phyloP scores from a whole-genome alignment of 106 monocot species.

The Posidonia australis region DNA sequence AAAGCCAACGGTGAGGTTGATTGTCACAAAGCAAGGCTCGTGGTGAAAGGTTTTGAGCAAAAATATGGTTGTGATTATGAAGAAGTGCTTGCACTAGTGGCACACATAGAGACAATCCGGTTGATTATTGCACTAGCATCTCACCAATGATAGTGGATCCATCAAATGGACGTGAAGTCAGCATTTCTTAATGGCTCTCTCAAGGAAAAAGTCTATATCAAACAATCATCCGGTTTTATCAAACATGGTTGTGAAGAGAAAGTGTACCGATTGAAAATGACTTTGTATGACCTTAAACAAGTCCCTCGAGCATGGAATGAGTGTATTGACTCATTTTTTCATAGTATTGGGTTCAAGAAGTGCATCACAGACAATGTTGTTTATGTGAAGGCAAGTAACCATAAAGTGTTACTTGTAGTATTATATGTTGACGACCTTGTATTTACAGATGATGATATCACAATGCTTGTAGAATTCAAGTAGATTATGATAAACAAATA shows the following conservation, averaged over 20 bases:
- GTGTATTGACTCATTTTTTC: background rate
- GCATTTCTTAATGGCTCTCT: background rate
- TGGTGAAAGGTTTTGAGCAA: too few relatives aligned
- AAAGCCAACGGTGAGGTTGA: too few relatives aligned
- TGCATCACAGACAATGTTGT: background rate
- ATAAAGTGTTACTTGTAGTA: background rate
- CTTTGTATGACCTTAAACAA: background rate
- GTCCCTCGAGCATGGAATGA: background rate
- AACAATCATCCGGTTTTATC: background rate
- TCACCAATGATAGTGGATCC: background rate
- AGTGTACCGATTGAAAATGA: background rate
- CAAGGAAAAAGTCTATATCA: background rate
- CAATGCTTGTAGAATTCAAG: background rate
- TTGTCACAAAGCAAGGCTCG: too few relatives aligned
- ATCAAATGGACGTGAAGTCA: background rate
- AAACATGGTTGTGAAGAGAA: background rate
- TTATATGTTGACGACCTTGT: slow-evolving; percentile 15
- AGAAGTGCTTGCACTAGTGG: background rate
- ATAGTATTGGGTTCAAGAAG: background rate
- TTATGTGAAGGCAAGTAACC: background rate
- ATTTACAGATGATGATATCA: background rate
- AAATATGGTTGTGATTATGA: background rate
- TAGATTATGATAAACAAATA: background rate
- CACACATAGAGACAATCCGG: background rate
- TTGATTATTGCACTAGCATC: background rate